A percentile compares a stretch with the other conserved stretches of the same genome.
Conservation (phyloP, 768 basidiomycete species). For the Termitomyces sp. region DNA sequence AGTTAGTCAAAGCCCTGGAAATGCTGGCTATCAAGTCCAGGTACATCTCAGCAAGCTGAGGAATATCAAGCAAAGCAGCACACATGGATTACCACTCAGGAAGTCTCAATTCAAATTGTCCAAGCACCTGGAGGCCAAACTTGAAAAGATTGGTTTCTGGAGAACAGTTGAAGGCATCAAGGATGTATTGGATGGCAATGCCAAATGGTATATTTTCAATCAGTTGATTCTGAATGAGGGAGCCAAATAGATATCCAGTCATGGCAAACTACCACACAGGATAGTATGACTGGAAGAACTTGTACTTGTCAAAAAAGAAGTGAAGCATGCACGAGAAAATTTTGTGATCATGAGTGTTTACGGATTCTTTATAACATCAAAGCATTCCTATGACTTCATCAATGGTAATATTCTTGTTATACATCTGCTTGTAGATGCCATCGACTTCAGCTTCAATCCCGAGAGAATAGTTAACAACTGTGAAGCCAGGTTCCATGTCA, state of each 20-base stretch:
- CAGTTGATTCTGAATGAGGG: conserved; percentile 88
- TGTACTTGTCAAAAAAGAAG: conserved; percentile 99
- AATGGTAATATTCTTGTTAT: conserved; percentile 89
- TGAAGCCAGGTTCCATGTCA: conserved; percentile 87
- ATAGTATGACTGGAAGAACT: conserved; percentile 96
- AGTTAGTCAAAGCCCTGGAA: conserved; percentile 60
- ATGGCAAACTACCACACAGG: conserved; percentile 91
- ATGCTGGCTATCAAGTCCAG: conserved; percentile 75
- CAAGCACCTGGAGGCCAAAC: conserved; percentile 89
- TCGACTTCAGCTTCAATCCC: conserved; percentile 95
- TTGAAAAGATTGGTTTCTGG: conserved; percentile 92
- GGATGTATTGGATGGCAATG: conserved; percentile 94
- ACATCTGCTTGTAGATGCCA: conserved; percentile 96
- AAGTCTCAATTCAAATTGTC: conserved; percentile 81
- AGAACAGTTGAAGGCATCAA: conserved; percentile 88
- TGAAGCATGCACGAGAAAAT: conserved; percentile 99
- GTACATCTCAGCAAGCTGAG: conserved; percentile 78
- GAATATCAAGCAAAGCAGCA: conserved; percentile 80
- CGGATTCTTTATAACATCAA: conserved; percentile 78
- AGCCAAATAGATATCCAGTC: conserved; percentile 95
- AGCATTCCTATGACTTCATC: conserved; percentile 91
- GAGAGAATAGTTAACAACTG: conserved; percentile 78
- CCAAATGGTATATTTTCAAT: conserved; percentile 93
- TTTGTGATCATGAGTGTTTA: conserved; percentile 83
- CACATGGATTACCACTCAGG: conserved; percentile 92